Percentiles rank a stretch among this genome's conserved stretches.
phyloP scores from a whole-genome alignment of 176 grass and related monocot genomes.

The Oryza rufipogon region DNA sequence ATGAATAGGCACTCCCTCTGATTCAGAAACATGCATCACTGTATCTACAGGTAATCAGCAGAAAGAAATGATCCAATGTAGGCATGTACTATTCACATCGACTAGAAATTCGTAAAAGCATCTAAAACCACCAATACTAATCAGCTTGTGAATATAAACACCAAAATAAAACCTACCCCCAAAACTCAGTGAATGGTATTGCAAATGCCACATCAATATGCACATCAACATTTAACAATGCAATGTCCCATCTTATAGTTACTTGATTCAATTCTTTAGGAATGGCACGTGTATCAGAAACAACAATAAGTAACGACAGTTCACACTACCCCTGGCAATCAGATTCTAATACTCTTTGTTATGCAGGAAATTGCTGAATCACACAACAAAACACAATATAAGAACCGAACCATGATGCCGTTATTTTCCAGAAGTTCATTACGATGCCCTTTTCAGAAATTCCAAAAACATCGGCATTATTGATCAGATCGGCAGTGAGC shows the following conservation, averaged over 20 bases:
- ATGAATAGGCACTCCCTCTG: background rate
- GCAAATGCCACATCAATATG: background rate
- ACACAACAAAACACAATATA: background rate
- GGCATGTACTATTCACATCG: background rate
- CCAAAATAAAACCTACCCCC: background rate
- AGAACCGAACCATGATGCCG: background rate
- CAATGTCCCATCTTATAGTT: background rate
- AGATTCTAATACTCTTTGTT: background rate
- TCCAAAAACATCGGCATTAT: background rate
- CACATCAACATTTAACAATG: background rate
- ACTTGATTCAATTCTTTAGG: background rate
- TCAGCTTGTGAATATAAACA: background rate
- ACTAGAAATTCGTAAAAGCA: background rate
- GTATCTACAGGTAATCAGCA: constrained; percentile 2
- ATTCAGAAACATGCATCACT: constrained; percentile 2
- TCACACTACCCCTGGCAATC: background rate
- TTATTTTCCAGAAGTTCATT: background rate
- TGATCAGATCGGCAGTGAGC: background rate
- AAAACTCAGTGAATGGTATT: background rate
- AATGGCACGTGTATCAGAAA: background rate
- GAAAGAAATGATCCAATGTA: background rate
- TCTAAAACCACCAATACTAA: constrained; percentile 14
- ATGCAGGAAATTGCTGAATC: background rate
- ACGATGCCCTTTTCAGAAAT: background rate
- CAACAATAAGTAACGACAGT: background rate